Conservation (phyloP, 1,284 basidiomycete genomes). For the Boletus sp. region DNA sequence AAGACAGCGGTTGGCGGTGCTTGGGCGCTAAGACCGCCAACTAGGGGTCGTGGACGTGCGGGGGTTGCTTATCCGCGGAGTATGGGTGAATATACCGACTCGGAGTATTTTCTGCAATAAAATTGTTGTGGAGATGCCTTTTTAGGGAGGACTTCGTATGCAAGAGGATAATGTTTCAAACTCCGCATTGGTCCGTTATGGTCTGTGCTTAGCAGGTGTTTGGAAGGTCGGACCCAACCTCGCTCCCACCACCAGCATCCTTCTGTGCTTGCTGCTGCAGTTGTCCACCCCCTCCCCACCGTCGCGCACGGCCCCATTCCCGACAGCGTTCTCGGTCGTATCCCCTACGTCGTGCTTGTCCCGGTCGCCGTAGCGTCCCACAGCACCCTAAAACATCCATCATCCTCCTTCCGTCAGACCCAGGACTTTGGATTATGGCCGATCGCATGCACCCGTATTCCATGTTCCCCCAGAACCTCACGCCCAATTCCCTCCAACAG, state of each 20-base stretch:
- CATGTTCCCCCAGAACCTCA: slow-evolving; percentile 46
- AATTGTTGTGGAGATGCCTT: slow-evolving; percentile 12
- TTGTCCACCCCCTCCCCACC: slow-evolving; percentile 19
- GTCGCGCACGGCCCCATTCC: slow-evolving; percentile 21
- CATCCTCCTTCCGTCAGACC: slow-evolving; percentile 24
- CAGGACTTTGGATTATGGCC: slow-evolving; percentile 46
- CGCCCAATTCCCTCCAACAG: slow-evolving; percentile 43
- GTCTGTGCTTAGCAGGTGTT: slow-evolving; percentile 38
- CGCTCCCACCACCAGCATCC: slow-evolving; percentile 40
- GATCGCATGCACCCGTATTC: slow-evolving; percentile 53
- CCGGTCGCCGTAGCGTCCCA: slow-evolving; percentile 17
- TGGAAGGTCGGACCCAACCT: slow-evolving; percentile 40
- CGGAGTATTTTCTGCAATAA: slow-evolving; percentile 28
- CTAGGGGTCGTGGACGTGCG: not conserved
- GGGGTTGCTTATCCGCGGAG: slow-evolving; percentile 11
- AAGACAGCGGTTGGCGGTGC: not conserved
- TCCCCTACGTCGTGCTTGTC: slow-evolving; percentile 19
- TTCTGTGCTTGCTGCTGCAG: slow-evolving; percentile 29
- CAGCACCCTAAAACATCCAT: slow-evolving; percentile 29
- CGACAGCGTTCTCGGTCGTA: slow-evolving; percentile 10
- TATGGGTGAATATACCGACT: slow-evolving; percentile 1
- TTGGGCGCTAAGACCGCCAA: not conserved
- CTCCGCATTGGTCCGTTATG: slow-evolving; percentile 34
- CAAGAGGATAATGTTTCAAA: slow-evolving; percentile 27
- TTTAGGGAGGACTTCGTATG: slow-evolving; percentile 15